These are phyloP conservation scores for apple (Malus domestica) DNA, from an alignment of 306 rosid genomes.

Conservation along the genomic window DNA sequence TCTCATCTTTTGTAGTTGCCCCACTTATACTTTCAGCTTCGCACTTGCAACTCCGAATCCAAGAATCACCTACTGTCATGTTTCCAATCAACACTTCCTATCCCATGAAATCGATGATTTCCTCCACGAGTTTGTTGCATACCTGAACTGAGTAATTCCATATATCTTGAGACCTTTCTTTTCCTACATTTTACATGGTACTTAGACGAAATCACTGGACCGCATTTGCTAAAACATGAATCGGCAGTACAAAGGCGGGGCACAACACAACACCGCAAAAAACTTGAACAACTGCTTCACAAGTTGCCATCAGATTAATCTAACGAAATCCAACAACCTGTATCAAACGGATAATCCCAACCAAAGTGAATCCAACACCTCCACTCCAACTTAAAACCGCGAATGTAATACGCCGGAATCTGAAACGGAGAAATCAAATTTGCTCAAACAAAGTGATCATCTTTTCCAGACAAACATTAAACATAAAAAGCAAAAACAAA, in stretches of 20 bases:
- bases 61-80: too few relatives aligned
- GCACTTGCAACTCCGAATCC: too few relatives aligned
- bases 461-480: neutral
- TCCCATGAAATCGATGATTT: too few relatives aligned
- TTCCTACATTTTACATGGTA: neutral
- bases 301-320: neutral
- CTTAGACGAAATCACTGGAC: conserved; percentile 15
- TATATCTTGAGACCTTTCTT: too few relatives aligned
- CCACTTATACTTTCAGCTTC: too few relatives aligned
- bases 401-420: conserved; percentile 4
- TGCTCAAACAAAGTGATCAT: neutral
- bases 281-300: conserved; percentile 43
- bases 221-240: conserved; percentile 16
- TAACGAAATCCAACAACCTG: too few relatives aligned
- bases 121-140: too few relatives aligned
- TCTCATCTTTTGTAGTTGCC: too few relatives aligned
- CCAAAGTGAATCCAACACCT: neutral
- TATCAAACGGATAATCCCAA: conserved; percentile 2
- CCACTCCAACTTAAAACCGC: neutral
- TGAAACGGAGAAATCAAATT: neutral
- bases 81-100: too few relatives aligned
- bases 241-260: conserved; percentile 31
- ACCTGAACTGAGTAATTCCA: too few relatives aligned
- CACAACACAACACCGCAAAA: conserved; percentile 35
- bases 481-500: neutral